Conservation (phyloP, 2,329 filamentous ascomycete genomes). For the Colletotrichum scovillei region DNA sequence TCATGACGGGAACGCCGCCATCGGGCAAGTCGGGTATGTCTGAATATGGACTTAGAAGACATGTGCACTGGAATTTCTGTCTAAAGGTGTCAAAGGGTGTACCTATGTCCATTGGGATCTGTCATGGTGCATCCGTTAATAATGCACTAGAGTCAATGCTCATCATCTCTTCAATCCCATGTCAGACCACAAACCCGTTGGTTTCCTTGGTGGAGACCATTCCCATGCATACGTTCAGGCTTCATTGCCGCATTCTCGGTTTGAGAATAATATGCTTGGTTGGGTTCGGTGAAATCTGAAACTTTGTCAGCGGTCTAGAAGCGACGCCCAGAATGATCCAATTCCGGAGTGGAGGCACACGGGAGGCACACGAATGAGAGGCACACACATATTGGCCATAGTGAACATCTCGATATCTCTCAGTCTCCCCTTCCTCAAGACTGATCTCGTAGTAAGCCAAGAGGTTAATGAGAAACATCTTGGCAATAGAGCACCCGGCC, state of each 20-base stretch:
- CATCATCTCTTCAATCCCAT: too few relatives aligned
- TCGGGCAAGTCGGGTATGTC: not conserved
- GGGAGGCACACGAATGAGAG: not conserved
- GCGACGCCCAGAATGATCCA: too few relatives aligned
- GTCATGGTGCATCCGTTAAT: too few relatives aligned
- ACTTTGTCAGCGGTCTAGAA: not conserved
- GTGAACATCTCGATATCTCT: constrained; percentile 24
- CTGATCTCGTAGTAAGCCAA: not conserved
- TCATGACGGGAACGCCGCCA: not conserved
- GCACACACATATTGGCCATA: constrained; percentile 28
- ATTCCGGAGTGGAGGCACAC: too few relatives aligned
- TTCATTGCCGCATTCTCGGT: not conserved
- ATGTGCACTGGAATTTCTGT: too few relatives aligned
- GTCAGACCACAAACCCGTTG: too few relatives aligned
- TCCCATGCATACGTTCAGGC: too few relatives aligned
- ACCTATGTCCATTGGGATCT: too few relatives aligned
- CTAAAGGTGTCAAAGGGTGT: too few relatives aligned
- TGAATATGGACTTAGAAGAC: too few relatives aligned
- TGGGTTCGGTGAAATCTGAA: constrained; percentile 13
- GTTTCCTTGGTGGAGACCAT: too few relatives aligned
- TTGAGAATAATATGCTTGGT: constrained; percentile 17
- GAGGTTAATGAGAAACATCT: constrained; percentile 33
- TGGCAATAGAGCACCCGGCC: constrained; percentile 32
- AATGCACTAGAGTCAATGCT: too few relatives aligned
- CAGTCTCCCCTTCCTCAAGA: constrained; percentile 18